Base-by-base conservation (phyloP, 345 rosid species). In the Salix brachista region DNA sequence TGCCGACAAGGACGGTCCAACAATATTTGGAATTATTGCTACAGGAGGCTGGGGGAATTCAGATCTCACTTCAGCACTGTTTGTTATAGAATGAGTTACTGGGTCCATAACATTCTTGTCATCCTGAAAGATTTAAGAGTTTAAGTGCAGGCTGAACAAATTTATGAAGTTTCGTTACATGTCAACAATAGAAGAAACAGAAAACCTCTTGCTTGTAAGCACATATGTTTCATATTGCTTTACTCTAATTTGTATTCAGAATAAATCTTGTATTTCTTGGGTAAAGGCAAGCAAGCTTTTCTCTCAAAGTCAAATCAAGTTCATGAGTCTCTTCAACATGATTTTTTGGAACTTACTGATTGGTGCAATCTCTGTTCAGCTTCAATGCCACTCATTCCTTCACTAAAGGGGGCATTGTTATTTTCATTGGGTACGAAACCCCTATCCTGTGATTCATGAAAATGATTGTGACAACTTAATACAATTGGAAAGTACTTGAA, bases 351-450 rank as follows among this genome's bases (percentile, higher is more conserved):
- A 86, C 90, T 83, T 81, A 93, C 98, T 72, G 39, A 61, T 84
- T 86, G 95, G 69, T 81, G 84, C 74, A 90, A 74, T 85, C 92
- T 90, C 78, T 82, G 83, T 77, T 90, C 97, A 72, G 88, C 90
- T 88, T 94, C 98, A 69, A 77, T 85, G 62, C 94, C 94, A 73
- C 85, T 88, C 87, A 94, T 88, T 83, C 97, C 99, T 84, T 96
- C 99, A 61, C 61, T 25, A 42, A 91, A 60, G 50, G 93, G 90
- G 78, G 86, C 86, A 77, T 52, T 78, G 64, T 68, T 66, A 79
- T 82, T 86, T 28, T 96, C 97, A 82, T 87, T 94, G 83, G 95
- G 84, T 67, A 85, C 90, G 83, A 85, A 88, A 79, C 88, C 85
- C 83, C 93, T 81, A 75, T 92, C 98, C 99, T 94, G 80, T 72